These are phyloP conservation scores for Paraconiothyrium sp. DNA, from an alignment of 2,329 filamentous ascomycete species.

Conservation along the genomic window DNA sequence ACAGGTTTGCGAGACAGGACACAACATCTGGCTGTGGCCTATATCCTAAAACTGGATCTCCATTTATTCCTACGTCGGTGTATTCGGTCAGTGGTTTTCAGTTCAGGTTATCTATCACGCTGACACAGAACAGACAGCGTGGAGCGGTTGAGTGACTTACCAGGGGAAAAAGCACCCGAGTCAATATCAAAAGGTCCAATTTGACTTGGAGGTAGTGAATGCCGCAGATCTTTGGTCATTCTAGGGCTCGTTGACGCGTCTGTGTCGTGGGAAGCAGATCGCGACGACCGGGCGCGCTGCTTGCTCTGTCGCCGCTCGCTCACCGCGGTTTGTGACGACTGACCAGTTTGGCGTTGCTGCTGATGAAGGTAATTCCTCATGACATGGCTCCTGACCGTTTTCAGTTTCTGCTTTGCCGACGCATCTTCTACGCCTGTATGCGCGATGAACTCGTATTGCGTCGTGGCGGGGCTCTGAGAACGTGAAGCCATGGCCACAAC, in stretches of 20 bases:
- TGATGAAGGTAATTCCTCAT: conserved; percentile 36
- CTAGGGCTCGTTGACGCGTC: conserved; percentile 9
- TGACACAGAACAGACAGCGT: not conserved
- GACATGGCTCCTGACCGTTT: conserved; percentile 36
- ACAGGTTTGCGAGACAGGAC: conserved; percentile 21
- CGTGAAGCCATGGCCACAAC: not conserved
- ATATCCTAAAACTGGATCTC: conserved; percentile 20
- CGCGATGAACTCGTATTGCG: conserved; percentile 34
- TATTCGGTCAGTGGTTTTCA: not conserved
- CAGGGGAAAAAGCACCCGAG: conserved; percentile 9
- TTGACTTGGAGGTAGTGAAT: conserved; percentile 4
- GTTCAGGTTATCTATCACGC: not conserved
- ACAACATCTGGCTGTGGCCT: conserved; percentile 24
- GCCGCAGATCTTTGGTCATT: not conserved
- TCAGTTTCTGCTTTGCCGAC: conserved; percentile 28
- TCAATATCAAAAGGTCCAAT: conserved; percentile 19
- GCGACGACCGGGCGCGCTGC: conserved; percentile 16
- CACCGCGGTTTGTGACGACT: conserved; percentile 21
- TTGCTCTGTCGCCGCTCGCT: conserved; percentile 9
- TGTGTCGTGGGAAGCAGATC: conserved; percentile 23
- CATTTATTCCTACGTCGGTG: conserved; percentile 18
- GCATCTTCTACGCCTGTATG: conserved; percentile 29
- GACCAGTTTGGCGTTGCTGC: conserved; percentile 14
- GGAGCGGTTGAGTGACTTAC: not conserved
- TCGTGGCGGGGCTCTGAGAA: conserved; percentile 11